Conservation (phyloP, 768 basidiomycete genomes). For the Suillus subluteus region DNA sequence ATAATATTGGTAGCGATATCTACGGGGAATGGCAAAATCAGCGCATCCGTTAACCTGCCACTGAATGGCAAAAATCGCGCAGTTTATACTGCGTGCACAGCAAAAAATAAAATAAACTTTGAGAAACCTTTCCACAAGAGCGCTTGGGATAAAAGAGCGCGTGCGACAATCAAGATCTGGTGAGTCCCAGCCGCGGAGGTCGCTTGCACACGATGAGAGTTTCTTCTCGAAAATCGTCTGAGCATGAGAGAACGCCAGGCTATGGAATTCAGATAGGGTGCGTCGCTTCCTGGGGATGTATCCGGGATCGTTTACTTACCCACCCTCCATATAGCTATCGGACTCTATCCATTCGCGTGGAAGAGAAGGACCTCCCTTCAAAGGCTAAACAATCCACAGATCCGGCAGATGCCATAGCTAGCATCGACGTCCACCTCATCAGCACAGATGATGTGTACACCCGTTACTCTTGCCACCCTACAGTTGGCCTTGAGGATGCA, state of each 20-base stretch:
- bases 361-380: constrained; percentile 27
- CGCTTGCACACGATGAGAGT: neutral
- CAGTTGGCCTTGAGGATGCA: constrained; percentile 49
- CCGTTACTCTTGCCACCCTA: constrained; percentile 46
- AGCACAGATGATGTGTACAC: constrained; percentile 44
- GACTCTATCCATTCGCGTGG: constrained; percentile 50
- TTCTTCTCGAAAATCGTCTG: constrained; percentile 19
- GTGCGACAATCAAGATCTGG: neutral
- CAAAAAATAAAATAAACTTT: constrained; percentile 8
- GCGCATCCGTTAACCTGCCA: constrained; percentile 17
- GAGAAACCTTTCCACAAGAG: neutral
- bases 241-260: constrained; percentile 18
- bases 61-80: constrained; percentile 33
- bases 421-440: constrained; percentile 54
- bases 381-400: constrained; percentile 30
- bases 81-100: constrained; percentile 13
- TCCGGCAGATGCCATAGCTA: constrained; percentile 42
- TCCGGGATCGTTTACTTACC: neutral
- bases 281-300: neutral
- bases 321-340: constrained; percentile 35
- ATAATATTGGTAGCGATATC: constrained; percentile 7
- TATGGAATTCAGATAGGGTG: constrained; percentile 38
- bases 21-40: constrained; percentile 31
- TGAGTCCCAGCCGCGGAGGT: neutral
- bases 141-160: constrained; percentile 21